Conservation (phyloP, 192 early-diverging fungal species). For the Coemansia sp. region DNA sequence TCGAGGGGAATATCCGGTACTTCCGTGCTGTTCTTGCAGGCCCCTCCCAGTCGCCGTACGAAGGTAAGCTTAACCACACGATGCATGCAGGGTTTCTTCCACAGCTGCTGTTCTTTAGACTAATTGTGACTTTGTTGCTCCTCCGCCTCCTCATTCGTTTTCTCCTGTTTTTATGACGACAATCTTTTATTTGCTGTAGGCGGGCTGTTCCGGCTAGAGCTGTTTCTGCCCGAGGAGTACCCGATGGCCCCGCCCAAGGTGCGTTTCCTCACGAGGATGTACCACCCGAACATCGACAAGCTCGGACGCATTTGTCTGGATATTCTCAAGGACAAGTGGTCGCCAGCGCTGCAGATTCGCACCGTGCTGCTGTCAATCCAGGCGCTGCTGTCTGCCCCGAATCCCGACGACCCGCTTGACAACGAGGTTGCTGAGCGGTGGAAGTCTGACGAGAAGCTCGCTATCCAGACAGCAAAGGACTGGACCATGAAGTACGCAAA, state of each 20-base stretch:
- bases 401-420: slow-evolving; percentile 97
- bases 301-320: slow-evolving; percentile 97
- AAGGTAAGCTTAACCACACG: slow-evolving; percentile 61
- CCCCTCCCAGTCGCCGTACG: slow-evolving; percentile 90
- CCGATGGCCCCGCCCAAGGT: slow-evolving; percentile 99
- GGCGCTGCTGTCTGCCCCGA: slow-evolving; percentile 93
- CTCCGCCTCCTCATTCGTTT: too few relatives aligned
- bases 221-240: slow-evolving; percentile 96
- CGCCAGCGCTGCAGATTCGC: slow-evolving; percentile 96
- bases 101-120: too few relatives aligned
- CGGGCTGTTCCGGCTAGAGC: slow-evolving; percentile 89
- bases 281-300: slow-evolving; percentile 99
- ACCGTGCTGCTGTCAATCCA: slow-evolving; percentile 97
- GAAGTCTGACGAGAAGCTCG: slow-evolving; percentile 94
- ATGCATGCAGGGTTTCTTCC: too few relatives aligned
- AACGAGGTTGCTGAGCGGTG: slow-evolving; percentile 99
- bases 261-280: slow-evolving; percentile 96
- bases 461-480: slow-evolving; percentile 73
- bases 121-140: too few relatives aligned
- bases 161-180: neutral
- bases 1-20: slow-evolving; percentile 95
- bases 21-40: slow-evolving; percentile 95
- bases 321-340: slow-evolving; percentile 99
- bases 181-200: slow-evolving; percentile 53
- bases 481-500: slow-evolving; percentile 39